Conservation (phyloP, 1,284 basidiomycete genomes). For the Mycena sp. region DNA sequence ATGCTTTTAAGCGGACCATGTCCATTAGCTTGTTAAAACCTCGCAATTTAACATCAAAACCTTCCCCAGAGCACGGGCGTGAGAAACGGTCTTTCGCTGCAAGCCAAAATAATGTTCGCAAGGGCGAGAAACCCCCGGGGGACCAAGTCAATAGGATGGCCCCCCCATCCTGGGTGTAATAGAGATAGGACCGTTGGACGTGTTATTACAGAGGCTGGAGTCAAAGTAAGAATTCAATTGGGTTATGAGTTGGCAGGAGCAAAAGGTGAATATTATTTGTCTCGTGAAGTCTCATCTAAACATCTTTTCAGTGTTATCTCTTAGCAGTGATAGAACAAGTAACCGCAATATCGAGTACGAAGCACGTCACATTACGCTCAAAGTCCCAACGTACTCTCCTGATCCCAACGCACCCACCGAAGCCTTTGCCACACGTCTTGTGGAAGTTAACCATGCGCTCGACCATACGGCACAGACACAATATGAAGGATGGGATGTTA, state of each 20-base stretch:
- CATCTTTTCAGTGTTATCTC: background rate
- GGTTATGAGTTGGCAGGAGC: background rate
- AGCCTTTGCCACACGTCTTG: background rate
- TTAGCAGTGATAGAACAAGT: slow-evolving; percentile 1
- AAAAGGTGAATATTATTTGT: background rate
- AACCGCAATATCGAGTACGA: background rate
- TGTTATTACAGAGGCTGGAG: background rate
- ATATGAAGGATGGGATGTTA: background rate
- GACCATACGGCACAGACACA: too few relatives aligned
- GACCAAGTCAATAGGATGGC: too few relatives aligned
- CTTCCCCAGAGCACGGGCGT: too few relatives aligned
- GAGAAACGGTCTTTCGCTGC: too few relatives aligned
- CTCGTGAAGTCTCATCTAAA: background rate
- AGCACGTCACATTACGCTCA: background rate
- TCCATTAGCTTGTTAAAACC: too few relatives aligned
- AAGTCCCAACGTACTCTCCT: background rate
- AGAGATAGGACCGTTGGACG: background rate
- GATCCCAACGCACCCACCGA: background rate
- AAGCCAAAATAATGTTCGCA: too few relatives aligned
- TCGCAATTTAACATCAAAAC: too few relatives aligned
- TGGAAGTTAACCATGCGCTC: background rate
- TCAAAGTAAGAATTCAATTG: background rate
- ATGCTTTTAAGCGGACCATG: too few relatives aligned
- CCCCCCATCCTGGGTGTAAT: too few relatives aligned
- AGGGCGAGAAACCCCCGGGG: too few relatives aligned